Base-by-base conservation (phyloP, 108 stramenopile species). In the Skeletonema potamos region DNA sequence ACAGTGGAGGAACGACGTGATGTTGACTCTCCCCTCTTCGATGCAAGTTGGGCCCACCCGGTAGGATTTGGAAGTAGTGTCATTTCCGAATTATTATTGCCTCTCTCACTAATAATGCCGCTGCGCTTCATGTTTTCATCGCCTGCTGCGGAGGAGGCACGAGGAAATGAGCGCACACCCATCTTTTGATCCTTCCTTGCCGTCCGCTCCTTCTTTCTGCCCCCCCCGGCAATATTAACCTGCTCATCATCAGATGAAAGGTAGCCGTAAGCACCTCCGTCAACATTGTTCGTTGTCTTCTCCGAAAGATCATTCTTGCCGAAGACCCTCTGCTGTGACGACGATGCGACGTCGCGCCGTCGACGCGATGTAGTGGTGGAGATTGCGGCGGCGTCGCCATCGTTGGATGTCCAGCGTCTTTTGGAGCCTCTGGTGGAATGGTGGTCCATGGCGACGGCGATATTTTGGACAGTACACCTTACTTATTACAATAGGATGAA, bases 241-340 rank as follows among this genome's bases (percentile, higher is more conserved):
- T 48, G 29, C 24, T 67, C 60, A n/a, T 75, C 74, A 48, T 64
- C 63, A 7, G 73, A 74, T 13, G 74, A 68, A 11, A 66, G 74
- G 64, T 73, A 73, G 56, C 72, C 64, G 22, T 75, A 68, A 15
- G 43, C 34, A 6, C 44, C 65, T 1, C 66, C 46, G 43, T 58
- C 44, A 36, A 33, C 22, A 67, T 55, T 32, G 33, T 18, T 29
- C 46, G 54, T 20, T 22, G 66, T 68, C 59, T 68, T 75, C 30
- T 66, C 63, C 37, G 46, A 60, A 28, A 75, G 74, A 41, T 75
- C 74, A 20, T 36, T 48, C 20, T 48, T 48, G 46, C 46, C 3
- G 6, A 20, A 20, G 11, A 13, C 13, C 12, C 37, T 39, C 12
- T 34, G 34, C 5, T 34, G 43, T 9, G 43, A 44, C 0, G 46